A percentile compares a stretch with the other conserved stretches of the same genome.
Conservation (phyloP, 148 eudicot species). For the Nyssa sinensis region DNA sequence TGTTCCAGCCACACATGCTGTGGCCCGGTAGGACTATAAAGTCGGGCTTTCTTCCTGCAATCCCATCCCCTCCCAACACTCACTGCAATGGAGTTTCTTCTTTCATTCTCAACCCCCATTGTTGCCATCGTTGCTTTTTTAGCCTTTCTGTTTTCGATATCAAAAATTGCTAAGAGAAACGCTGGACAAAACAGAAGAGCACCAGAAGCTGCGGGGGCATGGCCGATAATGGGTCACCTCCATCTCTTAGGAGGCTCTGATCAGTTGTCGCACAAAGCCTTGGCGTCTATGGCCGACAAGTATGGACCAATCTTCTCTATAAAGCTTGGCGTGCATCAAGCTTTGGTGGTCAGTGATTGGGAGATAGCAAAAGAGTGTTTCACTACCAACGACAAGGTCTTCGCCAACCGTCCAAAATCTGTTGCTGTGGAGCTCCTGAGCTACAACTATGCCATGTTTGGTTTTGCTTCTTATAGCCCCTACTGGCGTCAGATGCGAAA, state of each 20-base stretch:
- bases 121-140: background rate
- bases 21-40: no score
- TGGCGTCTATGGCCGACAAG: slow-evolving; percentile 29
- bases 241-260: background rate
- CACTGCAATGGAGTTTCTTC: background rate
- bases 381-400: slow-evolving; percentile 32
- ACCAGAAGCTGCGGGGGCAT: slow-evolving; percentile 11
- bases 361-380: slow-evolving; percentile 43
- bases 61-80: no score
- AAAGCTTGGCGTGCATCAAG: slow-evolving; percentile 28
- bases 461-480: slow-evolving; percentile 28
- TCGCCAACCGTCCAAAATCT: slow-evolving; percentile 24
- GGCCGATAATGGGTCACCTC: slow-evolving; percentile 14
- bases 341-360: slow-evolving; percentile 40
- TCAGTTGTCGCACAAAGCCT: background rate
- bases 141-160: background rate
- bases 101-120: background rate
- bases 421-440: slow-evolving; percentile 17
- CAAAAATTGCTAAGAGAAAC: background rate
- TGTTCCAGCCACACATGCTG: no score
- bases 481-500: slow-evolving; percentile 48
- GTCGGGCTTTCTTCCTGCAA: no score
- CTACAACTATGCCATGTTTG: slow-evolving; percentile 40
- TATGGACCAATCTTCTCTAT: slow-evolving; percentile 39
- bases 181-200: background rate